Percentiles rank a stretch among this genome's conserved stretches.
Conservation (phyloP, 495 filamentous ascomycete species). For the Tuber microsphaerosporum region DNA sequence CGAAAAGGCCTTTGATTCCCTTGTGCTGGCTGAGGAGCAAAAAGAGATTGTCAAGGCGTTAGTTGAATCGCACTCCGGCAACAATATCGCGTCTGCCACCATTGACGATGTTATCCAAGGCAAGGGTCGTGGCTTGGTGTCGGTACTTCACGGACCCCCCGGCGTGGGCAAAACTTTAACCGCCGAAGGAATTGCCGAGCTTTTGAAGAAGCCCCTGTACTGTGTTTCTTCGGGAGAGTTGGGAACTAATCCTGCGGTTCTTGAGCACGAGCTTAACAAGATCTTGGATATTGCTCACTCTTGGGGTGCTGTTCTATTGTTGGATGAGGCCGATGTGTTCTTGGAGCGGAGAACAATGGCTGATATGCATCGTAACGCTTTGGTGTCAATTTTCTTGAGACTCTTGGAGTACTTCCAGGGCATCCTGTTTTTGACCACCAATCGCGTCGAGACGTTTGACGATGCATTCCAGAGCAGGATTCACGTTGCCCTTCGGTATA, state of each 20-base stretch:
- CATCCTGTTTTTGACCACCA: constrained; percentile 74
- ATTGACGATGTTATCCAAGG: constrained; percentile 79
- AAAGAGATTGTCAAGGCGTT: constrained; percentile 76
- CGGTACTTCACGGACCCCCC: constrained; percentile 63
- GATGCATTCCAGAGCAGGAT: constrained; percentile 57
- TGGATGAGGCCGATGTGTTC: constrained; percentile 67
- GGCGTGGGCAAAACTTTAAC: constrained; percentile 70
- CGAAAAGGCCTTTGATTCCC: constrained; percentile 67
- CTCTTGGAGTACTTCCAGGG: constrained; percentile 65
- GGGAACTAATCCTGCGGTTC: constrained; percentile 57
- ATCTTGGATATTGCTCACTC: constrained; percentile 67
- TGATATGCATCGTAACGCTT: constrained; percentile 45
- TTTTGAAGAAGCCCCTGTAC: constrained; percentile 62
- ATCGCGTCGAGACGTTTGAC: constrained; percentile 65
- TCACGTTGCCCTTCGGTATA: constrained; percentile 68
- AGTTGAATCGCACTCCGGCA: constrained; percentile 63
- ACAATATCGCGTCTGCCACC: constrained; percentile 68
- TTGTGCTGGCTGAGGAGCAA: constrained; percentile 67
- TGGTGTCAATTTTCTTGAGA: constrained; percentile 45
- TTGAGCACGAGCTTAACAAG: constrained; percentile 60
- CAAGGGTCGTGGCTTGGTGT: constrained; percentile 68
- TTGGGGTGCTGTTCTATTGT: constrained; percentile 59
- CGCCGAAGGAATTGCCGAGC: constrained; percentile 64
- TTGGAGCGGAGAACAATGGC: constrained; percentile 54
- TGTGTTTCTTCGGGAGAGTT: constrained; percentile 65